Evolutionary conservation across 73 alveolate species (phyloP).

Genomic region (Blepharisma stoltei): DNA sequence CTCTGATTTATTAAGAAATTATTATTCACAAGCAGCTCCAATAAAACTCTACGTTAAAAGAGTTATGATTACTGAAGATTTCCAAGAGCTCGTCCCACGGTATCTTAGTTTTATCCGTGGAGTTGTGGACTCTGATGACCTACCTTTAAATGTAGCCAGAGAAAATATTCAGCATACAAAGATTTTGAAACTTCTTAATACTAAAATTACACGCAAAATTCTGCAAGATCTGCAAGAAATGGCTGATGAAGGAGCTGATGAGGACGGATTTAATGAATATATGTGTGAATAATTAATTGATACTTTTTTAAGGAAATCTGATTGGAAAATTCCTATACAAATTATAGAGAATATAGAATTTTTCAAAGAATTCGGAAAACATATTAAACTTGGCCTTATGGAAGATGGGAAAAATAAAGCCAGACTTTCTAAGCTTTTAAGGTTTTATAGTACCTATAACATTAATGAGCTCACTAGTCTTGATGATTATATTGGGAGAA

Average conservation of each 20-base stretch:
- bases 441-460: constrained; percentile 94
- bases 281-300: too few species aligned
- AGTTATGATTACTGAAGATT: constrained; percentile 97
- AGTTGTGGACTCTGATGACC: constrained; percentile 99
- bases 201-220: constrained; percentile 90
- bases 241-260: constrained; percentile 90
- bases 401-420: constrained; percentile 97
- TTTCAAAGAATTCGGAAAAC: constrained; percentile 90
- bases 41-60: constrained; percentile 97
- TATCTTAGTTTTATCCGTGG: constrained; percentile 97
- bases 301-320: too few species aligned
- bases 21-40: constrained; percentile 89
- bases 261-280: constrained; percentile 84
- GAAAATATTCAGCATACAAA: constrained; percentile 96
- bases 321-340: too few species aligned
- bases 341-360: too few species aligned
- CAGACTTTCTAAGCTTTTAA: constrained; percentile 87
- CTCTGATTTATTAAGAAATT: constrained; percentile 92
- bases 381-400: constrained; percentile 96
- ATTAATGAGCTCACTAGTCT: constrained; percentile 88
- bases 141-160: constrained; percentile 98
- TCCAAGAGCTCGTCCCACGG: constrained; percentile 98
- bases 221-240: constrained; percentile 81
- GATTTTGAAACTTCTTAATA: constrained; percentile 93
- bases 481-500: constrained; percentile 96